Evolutionary conservation across 441 rosid species (phyloP).

Genomic region (Pelargonium cotyledonis): DNA sequence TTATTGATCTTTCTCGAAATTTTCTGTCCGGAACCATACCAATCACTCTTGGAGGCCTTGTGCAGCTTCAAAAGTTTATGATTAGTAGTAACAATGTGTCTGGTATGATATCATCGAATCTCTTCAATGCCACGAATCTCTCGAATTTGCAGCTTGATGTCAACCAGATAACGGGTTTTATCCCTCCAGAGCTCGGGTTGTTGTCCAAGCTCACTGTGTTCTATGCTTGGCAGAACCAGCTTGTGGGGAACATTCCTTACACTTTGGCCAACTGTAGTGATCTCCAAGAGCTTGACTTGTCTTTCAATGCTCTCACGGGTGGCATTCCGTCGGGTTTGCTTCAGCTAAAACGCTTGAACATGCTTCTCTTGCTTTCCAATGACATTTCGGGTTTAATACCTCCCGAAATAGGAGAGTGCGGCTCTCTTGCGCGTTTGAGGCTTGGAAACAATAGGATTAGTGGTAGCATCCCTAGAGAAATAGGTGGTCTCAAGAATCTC

Average conservation of each 20-base stretch:
- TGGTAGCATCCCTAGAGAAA: slow-evolving; percentile 61
- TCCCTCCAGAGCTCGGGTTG: slow-evolving; percentile 69
- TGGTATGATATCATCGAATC: slow-evolving; percentile 63
- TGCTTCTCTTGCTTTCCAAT: slow-evolving; percentile 66
- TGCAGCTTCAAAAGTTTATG: slow-evolving; percentile 70
- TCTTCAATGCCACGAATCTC: slow-evolving; percentile 61
- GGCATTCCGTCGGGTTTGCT: slow-evolving; percentile 69
- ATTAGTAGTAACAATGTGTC: slow-evolving; percentile 78
- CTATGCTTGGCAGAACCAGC: slow-evolving; percentile 88
- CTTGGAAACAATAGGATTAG: slow-evolving; percentile 65
- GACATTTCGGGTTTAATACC: slow-evolving; percentile 75
- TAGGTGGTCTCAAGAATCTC: slow-evolving; percentile 53
- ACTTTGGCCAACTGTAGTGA: slow-evolving; percentile 49
- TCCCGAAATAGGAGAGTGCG: slow-evolving; percentile 65
- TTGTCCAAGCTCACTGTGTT: slow-evolving; percentile 61
- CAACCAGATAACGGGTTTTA: slow-evolving; percentile 75
- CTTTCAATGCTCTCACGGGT: slow-evolving; percentile 76
- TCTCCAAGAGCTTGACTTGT: slow-evolving; percentile 82
- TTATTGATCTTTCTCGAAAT: slow-evolving; percentile 75
- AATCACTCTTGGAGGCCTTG: slow-evolving; percentile 50
- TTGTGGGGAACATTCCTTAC: slow-evolving; percentile 87
- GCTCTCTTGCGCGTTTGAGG: slow-evolving; percentile 67
- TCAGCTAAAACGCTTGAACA: slow-evolving; percentile 71
- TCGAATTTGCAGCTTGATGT: slow-evolving; percentile 69
- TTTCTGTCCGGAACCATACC: slow-evolving; percentile 77